phyloP scores from a whole-genome alignment of 805 yeast species.

The Nakazawaea molendinolei region DNA sequence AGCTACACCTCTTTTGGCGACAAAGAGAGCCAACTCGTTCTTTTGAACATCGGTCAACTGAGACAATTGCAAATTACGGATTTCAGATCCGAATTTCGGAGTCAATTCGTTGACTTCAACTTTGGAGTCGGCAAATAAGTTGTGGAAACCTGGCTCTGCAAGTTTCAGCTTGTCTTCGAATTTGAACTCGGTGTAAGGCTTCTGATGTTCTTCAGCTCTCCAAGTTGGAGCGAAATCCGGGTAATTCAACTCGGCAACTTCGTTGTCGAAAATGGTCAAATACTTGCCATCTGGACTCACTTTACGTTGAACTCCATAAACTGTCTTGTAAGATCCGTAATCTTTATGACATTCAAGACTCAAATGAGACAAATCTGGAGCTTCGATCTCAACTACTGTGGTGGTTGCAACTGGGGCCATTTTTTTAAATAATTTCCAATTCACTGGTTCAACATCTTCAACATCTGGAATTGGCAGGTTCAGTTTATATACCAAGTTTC shows the following conservation, averaged over 20 bases:
- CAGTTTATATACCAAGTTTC: background rate
- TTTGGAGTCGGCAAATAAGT: constrained; percentile 5
- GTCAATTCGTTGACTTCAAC: constrained; percentile 23
- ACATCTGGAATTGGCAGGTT: background rate
- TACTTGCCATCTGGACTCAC: constrained; percentile 2
- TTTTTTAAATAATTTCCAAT: too few relatives aligned
- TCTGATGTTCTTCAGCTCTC: constrained; percentile 1
- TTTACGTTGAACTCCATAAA: background rate
- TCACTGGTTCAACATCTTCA: background rate
- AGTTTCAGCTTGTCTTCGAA: constrained; percentile 6
- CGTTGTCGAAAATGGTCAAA: constrained; percentile 13
- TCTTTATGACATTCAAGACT: too few relatives aligned
- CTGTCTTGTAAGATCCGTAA: constrained; percentile 5
- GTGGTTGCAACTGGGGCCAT: constrained; percentile 3
- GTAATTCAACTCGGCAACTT: background rate
- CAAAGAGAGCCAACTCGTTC: constrained; percentile 40
- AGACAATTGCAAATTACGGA: constrained; percentile 36
- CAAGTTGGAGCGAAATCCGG: constrained; percentile 9
- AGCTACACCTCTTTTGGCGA: constrained; percentile 41
- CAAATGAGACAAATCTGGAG: too few relatives aligned
- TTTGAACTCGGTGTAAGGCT: constrained; percentile 5
- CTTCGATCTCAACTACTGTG: too few relatives aligned
- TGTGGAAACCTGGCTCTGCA: constrained; percentile 11
- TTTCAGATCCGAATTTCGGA: constrained; percentile 38
- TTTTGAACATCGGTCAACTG: constrained; percentile 32